phyloP scores from a whole-genome alignment of 768 basidiomycete genomes.

The Hygrophoropsis aurantiaca region DNA sequence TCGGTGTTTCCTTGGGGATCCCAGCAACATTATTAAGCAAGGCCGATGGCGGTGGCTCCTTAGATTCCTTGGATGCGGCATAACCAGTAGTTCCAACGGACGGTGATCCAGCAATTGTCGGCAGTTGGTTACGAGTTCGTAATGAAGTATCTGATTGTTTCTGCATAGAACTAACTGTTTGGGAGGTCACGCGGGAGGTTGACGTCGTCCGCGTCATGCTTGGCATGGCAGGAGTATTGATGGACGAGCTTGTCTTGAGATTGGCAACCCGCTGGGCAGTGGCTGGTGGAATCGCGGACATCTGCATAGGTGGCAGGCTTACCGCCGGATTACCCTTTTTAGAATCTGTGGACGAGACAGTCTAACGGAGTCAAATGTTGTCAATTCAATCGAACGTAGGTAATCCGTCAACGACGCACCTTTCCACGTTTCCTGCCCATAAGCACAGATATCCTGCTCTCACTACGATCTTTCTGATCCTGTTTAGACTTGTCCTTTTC shows the following conservation, averaged over 20 bases:
- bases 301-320: conserved; percentile 87
- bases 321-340: conserved; percentile 71
- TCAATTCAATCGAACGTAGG: conserved; percentile 8
- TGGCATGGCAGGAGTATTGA: conserved; percentile 39
- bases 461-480: conserved; percentile 80
- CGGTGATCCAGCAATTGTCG: conserved; percentile 92
- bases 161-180: conserved; percentile 84
- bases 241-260: conserved; percentile 57
- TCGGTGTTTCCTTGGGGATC: conserved; percentile 80
- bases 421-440: conserved; percentile 92
- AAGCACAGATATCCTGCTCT: conserved; percentile 84
- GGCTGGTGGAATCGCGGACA: conserved; percentile 75
- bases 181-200: conserved; percentile 70
- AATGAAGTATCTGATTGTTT: conserved; percentile 84
- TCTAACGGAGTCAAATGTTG: conserved; percentile 43
- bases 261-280: conserved; percentile 86
- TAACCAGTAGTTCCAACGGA: conserved; percentile 70
- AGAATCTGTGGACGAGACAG: conserved; percentile 78
- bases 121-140: conserved; percentile 72
- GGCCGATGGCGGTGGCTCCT: conserved; percentile 56
- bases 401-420: conserved; percentile 43
- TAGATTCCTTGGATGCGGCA: conserved; percentile 51
- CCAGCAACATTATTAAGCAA: conserved; percentile 50
- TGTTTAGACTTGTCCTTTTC: conserved; percentile 64
- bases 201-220: conserved; percentile 43